Evolutionary conservation across 495 filamentous ascomycete genomes (phyloP), one percentile per base, ranked within the genome.

Genomic region (Lophium mytilinum): DNA sequence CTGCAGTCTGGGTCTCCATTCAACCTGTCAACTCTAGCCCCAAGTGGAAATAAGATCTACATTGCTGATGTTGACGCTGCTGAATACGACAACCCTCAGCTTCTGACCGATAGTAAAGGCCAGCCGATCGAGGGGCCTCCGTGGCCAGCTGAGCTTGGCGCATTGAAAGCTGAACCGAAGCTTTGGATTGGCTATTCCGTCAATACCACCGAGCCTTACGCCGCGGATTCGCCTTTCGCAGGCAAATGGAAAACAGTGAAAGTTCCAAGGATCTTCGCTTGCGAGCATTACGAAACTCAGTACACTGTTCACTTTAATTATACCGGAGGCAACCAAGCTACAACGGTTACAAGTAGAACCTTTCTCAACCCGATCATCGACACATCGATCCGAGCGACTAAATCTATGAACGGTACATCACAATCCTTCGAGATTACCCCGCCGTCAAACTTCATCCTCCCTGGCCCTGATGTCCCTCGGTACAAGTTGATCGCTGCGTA

Each of bases 121-220:
- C 9, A 30, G 47, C 47, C 47, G 3, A 50, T 30, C 15, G 21
- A 50, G 33, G n/a, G 33, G 15, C 47, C 47, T 15, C 47, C 47
- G 17, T 50, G 33, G 19, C 47, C 47, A 11, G 21, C 17, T 21
- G 21, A 50, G 7, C 34, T 69, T 63, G 69, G 69, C 4, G 55
- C 48, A 0, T 71, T 71, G 41, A n/a, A 39, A 3, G 47, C 52
- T 17, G 66, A 69, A 37, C 69, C 69, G n/a, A 56, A 60, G 11
- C 18, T 71, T 12, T 71, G 66, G 66, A 37, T 71, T 17, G 69
- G 64, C 4, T 66, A 63, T 51, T 37, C 48, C 15, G 18, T 57
- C 10, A 59, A 69, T 35, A 69, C 67, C 8, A 66, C 46, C 4
- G 43, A 49, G 1, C 55, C 47, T 1, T 21, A 56, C 1, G n/a